Evolutionary conservation across 179 eudicot genomes (phyloP).

Genomic region (Spergularia azorica): DNA sequence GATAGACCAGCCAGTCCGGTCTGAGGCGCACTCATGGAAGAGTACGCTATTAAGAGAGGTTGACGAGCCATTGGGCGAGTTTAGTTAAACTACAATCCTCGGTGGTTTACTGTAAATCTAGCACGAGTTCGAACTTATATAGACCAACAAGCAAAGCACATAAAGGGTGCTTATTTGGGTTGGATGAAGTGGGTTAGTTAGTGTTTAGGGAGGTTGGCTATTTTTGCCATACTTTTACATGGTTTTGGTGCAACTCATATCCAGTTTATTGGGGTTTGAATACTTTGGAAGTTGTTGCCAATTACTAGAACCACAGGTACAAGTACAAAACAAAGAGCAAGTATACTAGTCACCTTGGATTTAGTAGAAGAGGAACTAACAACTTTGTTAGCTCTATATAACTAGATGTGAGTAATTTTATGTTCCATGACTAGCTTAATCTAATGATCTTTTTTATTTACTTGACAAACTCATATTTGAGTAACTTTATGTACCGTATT

Average conservation of each 20-base stretch:
- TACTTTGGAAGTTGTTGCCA: not conserved
- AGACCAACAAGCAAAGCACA: too few relatives aligned
- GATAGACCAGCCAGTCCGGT: constrained; percentile 37
- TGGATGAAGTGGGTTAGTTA: not conserved
- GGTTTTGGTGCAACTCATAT: not conserved
- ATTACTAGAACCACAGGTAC: not conserved
- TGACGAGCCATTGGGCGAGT: constrained; percentile 47
- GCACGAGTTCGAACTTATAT: not conserved
- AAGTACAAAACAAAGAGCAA: too few relatives aligned
- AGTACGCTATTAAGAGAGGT: constrained; percentile 18
- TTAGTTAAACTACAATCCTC: not conserved
- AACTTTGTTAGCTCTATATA: too few relatives aligned
- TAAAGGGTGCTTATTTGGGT: not conserved
- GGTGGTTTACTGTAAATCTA: not conserved
- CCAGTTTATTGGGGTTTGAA: not conserved
- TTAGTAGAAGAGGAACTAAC: too few relatives aligned
- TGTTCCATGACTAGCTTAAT: too few relatives aligned
- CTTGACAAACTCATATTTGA: too few relatives aligned
- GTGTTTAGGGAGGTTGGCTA: not conserved
- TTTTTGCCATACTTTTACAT: not conserved
- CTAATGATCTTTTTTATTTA: too few relatives aligned
- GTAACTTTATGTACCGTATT: too few relatives aligned
- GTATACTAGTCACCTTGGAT: too few relatives aligned
- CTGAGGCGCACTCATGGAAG: constrained; percentile 29
- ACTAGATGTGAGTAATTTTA: too few relatives aligned